Base-by-base conservation (phyloP, 345 rosid species). In the Euphorbia tirucalli region DNA sequence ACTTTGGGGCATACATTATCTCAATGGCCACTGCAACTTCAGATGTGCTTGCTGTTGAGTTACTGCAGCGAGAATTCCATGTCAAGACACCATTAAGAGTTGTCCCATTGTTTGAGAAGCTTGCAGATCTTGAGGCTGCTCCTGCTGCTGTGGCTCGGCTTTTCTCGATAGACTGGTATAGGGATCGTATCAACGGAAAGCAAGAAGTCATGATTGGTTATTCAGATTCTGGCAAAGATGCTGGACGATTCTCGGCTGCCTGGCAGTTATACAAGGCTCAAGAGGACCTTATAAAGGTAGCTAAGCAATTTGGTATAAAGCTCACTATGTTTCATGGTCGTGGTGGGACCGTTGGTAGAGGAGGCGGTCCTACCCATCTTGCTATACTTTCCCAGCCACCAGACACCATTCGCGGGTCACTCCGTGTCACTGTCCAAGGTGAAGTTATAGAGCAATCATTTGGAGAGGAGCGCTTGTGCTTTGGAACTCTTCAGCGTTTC, bases 341-440 rank as follows among this genome's bases (percentile, higher is more conserved):
- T 67, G 99, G 99, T 74, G 99, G 99, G 50, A 95, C 98, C 1
- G 98, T 95, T 27, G 99, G 99, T 76, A 85, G 99, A 85, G 99
- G 99, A 70, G 99, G 99, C 68, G 98, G 99, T 61, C 99, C 99
- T 25, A 93, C 98, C 57, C 98, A 95, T 83, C 97, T 95, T 71
- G 99, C 99, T 79, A 95, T 93, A 70, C 77, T 93, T 85, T 95
- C 99, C 81, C 99, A 95, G 85, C 99, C 98, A n/a, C 99, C 99
- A 5, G 99, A 95, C 32, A 95, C 99, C 14, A 86, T 95, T 68
- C 93, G 92, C 11, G 98, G 99, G 55, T 92, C 98, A 18, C 87
- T 95, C 37, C 87, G 97, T 65, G 99, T 92, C 68, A 95, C 98
- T 1, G 97, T 95, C 64, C 98, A 93, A 67, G 98, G 99, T 65